Conservation (phyloP, 176 grass and related monocot species). For the Triticum urartu region DNA sequence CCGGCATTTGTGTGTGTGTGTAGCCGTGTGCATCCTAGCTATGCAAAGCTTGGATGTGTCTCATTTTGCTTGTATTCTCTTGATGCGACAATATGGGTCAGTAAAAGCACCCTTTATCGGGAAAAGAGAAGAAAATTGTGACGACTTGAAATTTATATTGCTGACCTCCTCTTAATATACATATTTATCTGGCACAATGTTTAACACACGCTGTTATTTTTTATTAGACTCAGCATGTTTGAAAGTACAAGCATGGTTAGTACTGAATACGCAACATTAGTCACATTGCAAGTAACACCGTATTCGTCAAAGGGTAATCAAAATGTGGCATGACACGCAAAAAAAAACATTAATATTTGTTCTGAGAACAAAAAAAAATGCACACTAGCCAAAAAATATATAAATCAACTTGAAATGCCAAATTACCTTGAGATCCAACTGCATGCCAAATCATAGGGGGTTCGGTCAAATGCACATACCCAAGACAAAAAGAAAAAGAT, state of each 20-base stretch:
- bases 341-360: neutral
- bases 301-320: neutral
- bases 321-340: neutral
- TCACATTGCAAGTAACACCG: neutral
- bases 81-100: neutral
- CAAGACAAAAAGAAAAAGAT: constrained; percentile 28
- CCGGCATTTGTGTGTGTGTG: neutral
- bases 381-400: neutral
- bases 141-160: neutral
- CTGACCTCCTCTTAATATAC: neutral
- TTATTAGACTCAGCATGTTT: neutral
- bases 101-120: neutral
- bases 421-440: constrained; percentile 98
- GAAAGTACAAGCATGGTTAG: neutral
- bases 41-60: neutral
- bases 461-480: constrained; percentile 13
- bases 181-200: neutral
- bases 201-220: neutral
- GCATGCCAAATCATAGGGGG: constrained; percentile 31
- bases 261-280: neutral
- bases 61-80: neutral
- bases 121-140: neutral
- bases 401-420: neutral
- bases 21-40: neutral
- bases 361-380: constrained; percentile 1